phyloP scores from a whole-genome alignment of 768 basidiomycete species.

The Cyclocybe cylindracea region DNA sequence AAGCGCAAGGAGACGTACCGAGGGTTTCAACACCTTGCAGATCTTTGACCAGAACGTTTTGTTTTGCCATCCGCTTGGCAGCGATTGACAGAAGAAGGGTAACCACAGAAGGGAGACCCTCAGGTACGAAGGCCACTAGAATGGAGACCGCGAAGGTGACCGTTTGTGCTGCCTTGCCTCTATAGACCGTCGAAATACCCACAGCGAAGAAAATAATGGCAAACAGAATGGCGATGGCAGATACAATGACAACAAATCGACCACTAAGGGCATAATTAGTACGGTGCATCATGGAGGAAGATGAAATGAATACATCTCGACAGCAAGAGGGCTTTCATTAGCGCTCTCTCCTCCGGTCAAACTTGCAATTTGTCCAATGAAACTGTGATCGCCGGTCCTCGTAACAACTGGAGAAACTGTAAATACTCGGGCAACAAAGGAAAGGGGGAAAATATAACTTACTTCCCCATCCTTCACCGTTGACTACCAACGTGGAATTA shows the following conservation, averaged over 20 bases:
- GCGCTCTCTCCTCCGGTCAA: conserved; percentile 66
- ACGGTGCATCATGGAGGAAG: not conserved
- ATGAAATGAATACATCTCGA: conserved; percentile 53
- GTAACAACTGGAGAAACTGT: conserved; percentile 49
- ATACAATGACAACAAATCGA: conserved; percentile 64
- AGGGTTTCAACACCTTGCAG: conserved; percentile 74
- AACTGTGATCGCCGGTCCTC: conserved; percentile 64
- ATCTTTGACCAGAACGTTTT: conserved; percentile 74
- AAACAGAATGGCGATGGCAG: conserved; percentile 59
- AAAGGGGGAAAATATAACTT: conserved; percentile 19
- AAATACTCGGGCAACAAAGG: not conserved
- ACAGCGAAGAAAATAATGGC: conserved; percentile 67
- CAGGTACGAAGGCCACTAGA: conserved; percentile 61
- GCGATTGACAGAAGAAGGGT: conserved; percentile 69
- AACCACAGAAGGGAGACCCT: conserved; percentile 68
- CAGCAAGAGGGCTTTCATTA: conserved; percentile 64
- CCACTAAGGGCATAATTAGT: conserved; percentile 33
- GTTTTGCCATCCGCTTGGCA: conserved; percentile 69
- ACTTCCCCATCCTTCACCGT: conserved; percentile 75
- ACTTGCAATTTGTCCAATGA: conserved; percentile 71
- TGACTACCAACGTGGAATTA: conserved; percentile 68
- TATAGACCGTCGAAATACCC: conserved; percentile 67
- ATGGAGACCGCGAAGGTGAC: conserved; percentile 65
- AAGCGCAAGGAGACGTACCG: conserved; percentile 34
- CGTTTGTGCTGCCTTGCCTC: conserved; percentile 57